Percentiles rank a stretch among this genome's conserved stretches.
phyloP scores from a whole-genome alignment of 768 basidiomycete species.

The Termitomyces sp. region DNA sequence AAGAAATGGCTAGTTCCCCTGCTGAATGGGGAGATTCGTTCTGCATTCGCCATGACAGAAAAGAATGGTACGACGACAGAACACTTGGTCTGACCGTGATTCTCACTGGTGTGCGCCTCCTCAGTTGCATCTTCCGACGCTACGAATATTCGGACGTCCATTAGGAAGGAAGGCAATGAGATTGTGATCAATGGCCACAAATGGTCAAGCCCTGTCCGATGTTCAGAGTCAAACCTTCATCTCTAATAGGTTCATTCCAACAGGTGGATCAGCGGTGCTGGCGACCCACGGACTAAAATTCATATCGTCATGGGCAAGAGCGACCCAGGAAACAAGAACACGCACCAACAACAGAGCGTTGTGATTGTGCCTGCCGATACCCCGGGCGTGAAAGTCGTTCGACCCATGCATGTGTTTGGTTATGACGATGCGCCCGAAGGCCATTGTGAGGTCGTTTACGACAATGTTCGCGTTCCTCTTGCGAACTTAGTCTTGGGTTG shows the following conservation, averaged over 20 bases:
- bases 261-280: conserved; percentile 98
- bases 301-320: conserved; percentile 96
- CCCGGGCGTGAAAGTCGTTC: conserved; percentile 82
- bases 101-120: conserved; percentile 6
- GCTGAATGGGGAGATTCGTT: conserved; percentile 89
- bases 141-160: conserved; percentile 88
- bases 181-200: conserved; percentile 96
- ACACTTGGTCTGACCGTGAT: not conserved
- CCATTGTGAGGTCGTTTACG: conserved; percentile 92
- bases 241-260: not conserved
- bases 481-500: conserved; percentile 84
- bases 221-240: not conserved
- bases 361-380: conserved; percentile 89
- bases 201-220: conserved; percentile 49
- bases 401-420: conserved; percentile 93
- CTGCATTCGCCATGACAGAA: conserved; percentile 97
- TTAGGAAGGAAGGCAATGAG: conserved; percentile 76
- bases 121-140: conserved; percentile 93
- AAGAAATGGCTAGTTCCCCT: conserved; percentile 85
- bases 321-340: conserved; percentile 73
- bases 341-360: conserved; percentile 86
- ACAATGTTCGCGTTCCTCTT: conserved; percentile 87
- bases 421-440: conserved; percentile 97
- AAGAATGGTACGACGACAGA: conserved; percentile 53
- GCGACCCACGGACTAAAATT: conserved; percentile 82